A percentile compares a stretch with the other conserved stretches of the same genome.
phyloP scores from a whole-genome alignment of 768 basidiomycete species.

The Agaricus subrufescens region DNA sequence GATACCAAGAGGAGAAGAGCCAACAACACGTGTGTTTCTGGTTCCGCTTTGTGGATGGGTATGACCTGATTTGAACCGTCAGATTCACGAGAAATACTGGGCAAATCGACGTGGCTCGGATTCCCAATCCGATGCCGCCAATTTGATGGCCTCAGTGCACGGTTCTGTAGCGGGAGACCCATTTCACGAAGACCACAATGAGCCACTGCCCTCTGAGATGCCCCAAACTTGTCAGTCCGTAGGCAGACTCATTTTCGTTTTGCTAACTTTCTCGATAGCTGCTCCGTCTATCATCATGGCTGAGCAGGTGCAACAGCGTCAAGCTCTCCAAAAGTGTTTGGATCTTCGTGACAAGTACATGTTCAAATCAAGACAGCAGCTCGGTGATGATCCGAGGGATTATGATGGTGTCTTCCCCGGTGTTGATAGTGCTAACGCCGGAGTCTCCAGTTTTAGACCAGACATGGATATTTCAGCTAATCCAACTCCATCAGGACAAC shows the following conservation, averaged over 20 bases:
- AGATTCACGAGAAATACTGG: slow-evolving; percentile 76
- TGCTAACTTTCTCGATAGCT: background rate
- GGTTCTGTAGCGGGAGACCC: slow-evolving; percentile 21
- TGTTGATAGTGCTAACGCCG: slow-evolving; percentile 55
- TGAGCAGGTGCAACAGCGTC: slow-evolving; percentile 55
- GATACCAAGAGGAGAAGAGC: slow-evolving; percentile 74
- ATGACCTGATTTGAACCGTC: slow-evolving; percentile 2
- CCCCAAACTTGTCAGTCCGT: slow-evolving; percentile 25
- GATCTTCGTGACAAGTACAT: slow-evolving; percentile 96
- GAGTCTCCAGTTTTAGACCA: slow-evolving; percentile 64
- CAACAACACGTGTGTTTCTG: slow-evolving; percentile 58
- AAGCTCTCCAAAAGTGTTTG: slow-evolving; percentile 79
- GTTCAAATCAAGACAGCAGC: slow-evolving; percentile 75
- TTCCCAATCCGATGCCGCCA: slow-evolving; percentile 37
- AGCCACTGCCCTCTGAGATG: slow-evolving; percentile 15
- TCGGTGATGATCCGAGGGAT: slow-evolving; percentile 93
- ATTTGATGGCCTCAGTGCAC: slow-evolving; percentile 23
- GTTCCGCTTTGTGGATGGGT: background rate
- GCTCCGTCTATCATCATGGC: slow-evolving; percentile 30
- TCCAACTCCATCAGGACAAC: slow-evolving; percentile 13
- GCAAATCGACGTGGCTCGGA: slow-evolving; percentile 65
- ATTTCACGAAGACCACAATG: slow-evolving; percentile 30
- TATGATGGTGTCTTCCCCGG: slow-evolving; percentile 78
- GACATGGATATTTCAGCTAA: slow-evolving; percentile 36
- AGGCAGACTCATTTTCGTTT: slow-evolving; percentile 11